Percentiles rank a stretch among this genome's conserved stretches.
These are phyloP conservation scores for Hyaloscypha bicolor DNA, from an alignment of 495 filamentous ascomycete genomes.

Conservation along the genomic window DNA sequence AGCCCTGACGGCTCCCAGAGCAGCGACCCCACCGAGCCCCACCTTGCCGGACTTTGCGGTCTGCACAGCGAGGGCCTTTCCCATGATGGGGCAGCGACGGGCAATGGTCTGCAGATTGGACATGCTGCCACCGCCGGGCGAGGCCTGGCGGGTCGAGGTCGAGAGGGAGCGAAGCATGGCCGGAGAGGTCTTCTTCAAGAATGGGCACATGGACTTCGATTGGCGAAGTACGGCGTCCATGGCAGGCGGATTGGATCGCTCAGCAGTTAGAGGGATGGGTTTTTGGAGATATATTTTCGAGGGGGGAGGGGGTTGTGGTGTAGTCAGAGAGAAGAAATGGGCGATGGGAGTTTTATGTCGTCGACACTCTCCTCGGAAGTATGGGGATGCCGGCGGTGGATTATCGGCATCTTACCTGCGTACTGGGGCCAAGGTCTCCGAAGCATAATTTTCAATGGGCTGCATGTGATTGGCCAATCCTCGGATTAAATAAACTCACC, in stretches of 20 bases:
- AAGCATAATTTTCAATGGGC: neutral
- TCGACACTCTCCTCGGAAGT: neutral
- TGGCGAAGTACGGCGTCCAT: constrained; percentile 97
- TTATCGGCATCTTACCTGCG: neutral
- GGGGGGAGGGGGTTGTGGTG: neutral
- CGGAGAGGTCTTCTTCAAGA: constrained; percentile 91
- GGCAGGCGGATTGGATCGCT: constrained; percentile 29
- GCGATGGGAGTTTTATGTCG: neutral
- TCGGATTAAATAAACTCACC: neutral
- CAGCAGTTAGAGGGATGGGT: neutral
- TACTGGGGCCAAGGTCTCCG: neutral
- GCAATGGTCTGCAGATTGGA: constrained; percentile 95
- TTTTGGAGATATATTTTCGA: neutral
- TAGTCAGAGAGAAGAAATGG: neutral
- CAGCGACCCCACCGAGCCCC: constrained; percentile 42
- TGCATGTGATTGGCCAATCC: neutral
- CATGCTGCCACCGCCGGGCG: constrained; percentile 86
- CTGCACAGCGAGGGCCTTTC: constrained; percentile 92
- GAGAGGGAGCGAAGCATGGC: constrained; percentile 87
- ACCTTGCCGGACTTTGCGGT: constrained; percentile 58
- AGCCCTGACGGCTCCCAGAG: constrained; percentile 46
- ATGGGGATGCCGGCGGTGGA: neutral
- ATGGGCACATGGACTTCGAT: constrained; percentile 93
- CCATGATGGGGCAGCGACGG: constrained; percentile 97
- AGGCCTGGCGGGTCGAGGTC: constrained; percentile 73